Evolutionary conservation across 2,329 filamentous ascomycete species (phyloP).

Genomic region (Fusarium goolgardi): DNA sequence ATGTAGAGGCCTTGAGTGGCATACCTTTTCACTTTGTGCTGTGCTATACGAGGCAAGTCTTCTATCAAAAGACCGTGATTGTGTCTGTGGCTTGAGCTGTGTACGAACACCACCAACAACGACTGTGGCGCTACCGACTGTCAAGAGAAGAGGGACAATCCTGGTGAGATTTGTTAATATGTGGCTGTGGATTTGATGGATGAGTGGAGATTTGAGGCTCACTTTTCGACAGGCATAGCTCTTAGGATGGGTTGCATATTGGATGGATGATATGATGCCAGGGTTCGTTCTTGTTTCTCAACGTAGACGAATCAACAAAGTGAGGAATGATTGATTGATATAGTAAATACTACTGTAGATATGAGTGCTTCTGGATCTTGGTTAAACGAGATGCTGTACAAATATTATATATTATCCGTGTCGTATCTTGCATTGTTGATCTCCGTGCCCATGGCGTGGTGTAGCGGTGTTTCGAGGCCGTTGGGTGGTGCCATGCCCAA

Average conservation of each 20-base stretch:
- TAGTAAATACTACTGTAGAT: not conserved
- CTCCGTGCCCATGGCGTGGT: constrained; percentile 21
- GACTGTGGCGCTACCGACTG: constrained; percentile 40
- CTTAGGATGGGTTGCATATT: constrained; percentile 12
- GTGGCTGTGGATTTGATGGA: not conserved
- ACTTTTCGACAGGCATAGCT: constrained; percentile 34
- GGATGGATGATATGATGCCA: not conserved
- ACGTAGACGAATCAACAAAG: not conserved
- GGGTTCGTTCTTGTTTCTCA: not conserved
- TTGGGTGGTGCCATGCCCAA: constrained; percentile 21
- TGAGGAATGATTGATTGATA: not conserved
- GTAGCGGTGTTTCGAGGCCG: constrained; percentile 32
- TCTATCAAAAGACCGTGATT: constrained; percentile 39
- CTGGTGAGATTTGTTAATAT: constrained; percentile 27
- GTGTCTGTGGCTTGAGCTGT: constrained; percentile 29
- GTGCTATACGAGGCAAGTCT: constrained; percentile 43
- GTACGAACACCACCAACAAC: constrained; percentile 28
- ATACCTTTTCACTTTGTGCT: constrained; percentile 37
- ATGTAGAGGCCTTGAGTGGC: constrained; percentile 1
- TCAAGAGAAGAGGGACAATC: constrained; percentile 40
- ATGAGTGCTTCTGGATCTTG: not conserved
- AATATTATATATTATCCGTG: constrained; percentile 16
- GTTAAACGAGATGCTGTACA: not conserved
- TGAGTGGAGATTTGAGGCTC: not conserved
- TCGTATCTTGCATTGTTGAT: constrained; percentile 15